Evolutionary conservation across 306 rosid genomes (phyloP).

Genomic region (Glycine soja): DNA sequence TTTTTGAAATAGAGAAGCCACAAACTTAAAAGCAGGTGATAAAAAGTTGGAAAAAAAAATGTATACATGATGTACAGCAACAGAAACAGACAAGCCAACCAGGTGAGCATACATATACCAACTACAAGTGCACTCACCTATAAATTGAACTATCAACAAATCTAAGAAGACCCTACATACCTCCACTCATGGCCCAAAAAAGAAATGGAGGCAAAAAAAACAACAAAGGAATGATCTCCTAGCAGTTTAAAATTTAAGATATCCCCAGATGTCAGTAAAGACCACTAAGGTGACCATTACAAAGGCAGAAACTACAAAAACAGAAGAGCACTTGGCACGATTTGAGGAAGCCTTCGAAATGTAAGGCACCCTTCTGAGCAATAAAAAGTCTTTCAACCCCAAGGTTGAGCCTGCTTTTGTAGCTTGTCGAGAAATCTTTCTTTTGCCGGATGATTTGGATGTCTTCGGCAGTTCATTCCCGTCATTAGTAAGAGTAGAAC

Average conservation of each 20-base stretch:
- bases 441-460: conserved; percentile 36
- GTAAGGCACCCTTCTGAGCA: conserved; percentile 45
- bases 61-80: conserved; percentile 26
- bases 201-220: conserved; percentile 36
- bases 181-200: conserved; percentile 48
- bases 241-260: conserved; percentile 54
- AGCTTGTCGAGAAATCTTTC: conserved; percentile 45
- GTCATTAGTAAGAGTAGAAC: background rate
- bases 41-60: background rate
- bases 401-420: conserved; percentile 19
- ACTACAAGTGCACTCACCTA: conserved; percentile 33
- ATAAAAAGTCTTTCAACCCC: conserved; percentile 40
- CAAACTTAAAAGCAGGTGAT: background rate
- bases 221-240: conserved; percentile 39
- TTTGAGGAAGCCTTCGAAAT: conserved; percentile 48
- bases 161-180: conserved; percentile 45
- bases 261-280: conserved; percentile 65
- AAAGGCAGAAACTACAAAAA: conserved; percentile 55
- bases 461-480: conserved; percentile 36
- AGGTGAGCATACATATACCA: conserved; percentile 38
- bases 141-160: conserved; percentile 32
- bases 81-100: conserved; percentile 32
- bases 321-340: conserved; percentile 49
- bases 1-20: conserved; percentile 1
- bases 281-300: conserved; percentile 48